Conservation (phyloP, 192 early-diverging fungal genomes). For the Backusella liffmaniae region DNA sequence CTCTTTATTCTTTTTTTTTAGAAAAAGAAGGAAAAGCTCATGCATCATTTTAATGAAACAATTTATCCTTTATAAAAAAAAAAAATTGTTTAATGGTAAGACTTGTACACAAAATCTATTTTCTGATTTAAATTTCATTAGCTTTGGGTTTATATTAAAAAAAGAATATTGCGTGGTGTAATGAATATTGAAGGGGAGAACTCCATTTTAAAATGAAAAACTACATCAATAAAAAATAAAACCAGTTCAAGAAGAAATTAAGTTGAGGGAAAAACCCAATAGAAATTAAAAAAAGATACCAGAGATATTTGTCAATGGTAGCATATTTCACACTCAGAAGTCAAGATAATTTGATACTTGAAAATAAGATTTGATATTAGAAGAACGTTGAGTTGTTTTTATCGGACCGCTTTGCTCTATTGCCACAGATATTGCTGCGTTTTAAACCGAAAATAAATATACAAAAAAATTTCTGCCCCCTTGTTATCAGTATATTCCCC, state of each 20-base stretch:
- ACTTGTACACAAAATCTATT: neutral
- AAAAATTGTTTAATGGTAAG: neutral
- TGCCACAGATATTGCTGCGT: neutral
- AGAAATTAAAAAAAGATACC: neutral
- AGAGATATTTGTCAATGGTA: neutral
- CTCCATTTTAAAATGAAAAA: neutral
- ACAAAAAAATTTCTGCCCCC: neutral
- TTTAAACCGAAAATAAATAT: slow-evolving; percentile 1
- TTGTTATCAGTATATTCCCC: slow-evolving; percentile 2
- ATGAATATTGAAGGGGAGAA: slow-evolving; percentile 1
- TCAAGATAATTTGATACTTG: neutral
- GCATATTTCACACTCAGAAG: neutral
- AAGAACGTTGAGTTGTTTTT: neutral
- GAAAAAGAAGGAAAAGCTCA: neutral
- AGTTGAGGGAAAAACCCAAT: neutral
- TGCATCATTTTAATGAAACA: neutral
- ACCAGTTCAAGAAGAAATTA: neutral
- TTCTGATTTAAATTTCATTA: neutral
- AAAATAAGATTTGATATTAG: neutral
- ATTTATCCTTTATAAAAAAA: neutral
- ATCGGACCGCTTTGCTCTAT: neutral
- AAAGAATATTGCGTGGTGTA: neutral
- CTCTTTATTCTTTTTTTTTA: neutral
- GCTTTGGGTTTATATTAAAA: neutral
- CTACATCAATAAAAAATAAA: neutral